Evolutionary conservation across 2,329 filamentous ascomycete species (phyloP).

Genomic region (Allantophomopsis cytisporea): DNA sequence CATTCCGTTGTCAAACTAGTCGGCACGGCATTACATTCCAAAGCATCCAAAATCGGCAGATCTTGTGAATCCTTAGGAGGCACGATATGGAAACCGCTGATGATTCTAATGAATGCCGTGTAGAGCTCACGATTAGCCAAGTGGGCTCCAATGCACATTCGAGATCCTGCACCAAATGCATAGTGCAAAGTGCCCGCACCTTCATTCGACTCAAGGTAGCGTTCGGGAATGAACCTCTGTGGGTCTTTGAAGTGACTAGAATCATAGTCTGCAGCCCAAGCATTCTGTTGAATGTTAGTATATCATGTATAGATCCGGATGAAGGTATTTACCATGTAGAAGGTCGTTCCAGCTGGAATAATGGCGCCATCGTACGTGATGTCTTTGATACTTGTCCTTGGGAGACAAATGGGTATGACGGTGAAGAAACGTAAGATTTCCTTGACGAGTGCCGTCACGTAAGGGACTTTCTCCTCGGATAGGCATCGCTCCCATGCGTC

Average conservation of each 20-base stretch:
- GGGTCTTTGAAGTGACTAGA: constrained; percentile 51
- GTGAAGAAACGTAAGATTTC: constrained; percentile 69
- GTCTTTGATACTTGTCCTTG: constrained; percentile 57
- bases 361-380: constrained; percentile 53
- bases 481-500: constrained; percentile 68
- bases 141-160: constrained; percentile 51
- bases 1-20: constrained; percentile 48
- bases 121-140: constrained; percentile 50
- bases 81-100: constrained; percentile 42
- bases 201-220: constrained; percentile 42
- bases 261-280: constrained; percentile 65
- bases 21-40: constrained; percentile 41
- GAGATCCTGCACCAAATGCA: constrained; percentile 45
- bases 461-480: constrained; percentile 61
- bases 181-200: constrained; percentile 45
- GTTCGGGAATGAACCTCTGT: constrained; percentile 51
- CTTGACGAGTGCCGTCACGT: constrained; percentile 66
- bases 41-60: constrained; percentile 36
- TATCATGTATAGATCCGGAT: neutral
- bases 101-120: constrained; percentile 42
- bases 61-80: constrained; percentile 30
- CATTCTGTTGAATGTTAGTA: constrained; percentile 33
- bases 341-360: constrained; percentile 65
- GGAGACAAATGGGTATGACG: constrained; percentile 68
- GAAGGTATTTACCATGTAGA: constrained; percentile 49